Evolutionary conservation across 163 green algal genomes (phyloP).

Genomic region (Trebouxia gelatinosa): DNA sequence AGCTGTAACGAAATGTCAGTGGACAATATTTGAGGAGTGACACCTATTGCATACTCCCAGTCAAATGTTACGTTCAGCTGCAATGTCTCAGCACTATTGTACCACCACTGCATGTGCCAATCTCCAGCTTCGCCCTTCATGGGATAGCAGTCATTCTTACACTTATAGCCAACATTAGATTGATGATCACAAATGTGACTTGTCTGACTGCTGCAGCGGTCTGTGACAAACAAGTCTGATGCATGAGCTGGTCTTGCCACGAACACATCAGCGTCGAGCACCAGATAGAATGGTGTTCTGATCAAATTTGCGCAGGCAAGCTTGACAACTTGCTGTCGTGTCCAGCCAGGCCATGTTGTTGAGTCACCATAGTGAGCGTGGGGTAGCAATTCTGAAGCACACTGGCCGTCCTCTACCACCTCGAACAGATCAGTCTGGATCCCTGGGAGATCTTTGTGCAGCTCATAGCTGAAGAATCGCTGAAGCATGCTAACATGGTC

Average conservation of each 20-base stretch:
- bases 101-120: slow-evolving; percentile 27
- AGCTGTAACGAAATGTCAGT: slow-evolving; percentile 28
- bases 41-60: slow-evolving; percentile 27
- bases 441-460: background rate
- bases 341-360: slow-evolving; percentile 19
- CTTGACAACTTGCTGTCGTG: slow-evolving; percentile 30
- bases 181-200: background rate
- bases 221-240: slow-evolving; percentile 20
- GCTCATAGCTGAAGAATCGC: slow-evolving; percentile 16
- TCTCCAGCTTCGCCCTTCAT: background rate
- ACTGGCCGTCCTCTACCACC: slow-evolving; percentile 21
- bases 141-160: slow-evolving; percentile 30
- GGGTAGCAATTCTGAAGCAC: slow-evolving; percentile 13
- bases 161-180: background rate
- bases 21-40: slow-evolving; percentile 28
- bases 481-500: background rate
- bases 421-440: slow-evolving; percentile 8
- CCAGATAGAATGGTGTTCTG: slow-evolving; percentile 26
- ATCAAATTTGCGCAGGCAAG: slow-evolving; percentile 21
- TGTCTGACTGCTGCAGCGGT: background rate
- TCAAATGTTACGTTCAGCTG: slow-evolving; percentile 24
- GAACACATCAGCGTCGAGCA: slow-evolving; percentile 27
- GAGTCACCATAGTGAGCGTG: background rate
- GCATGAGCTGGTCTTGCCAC: background rate
- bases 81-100: slow-evolving; percentile 21